Conservation (phyloP, 1,139 yeast species). For the Magnusiomyces fungicola region DNA sequence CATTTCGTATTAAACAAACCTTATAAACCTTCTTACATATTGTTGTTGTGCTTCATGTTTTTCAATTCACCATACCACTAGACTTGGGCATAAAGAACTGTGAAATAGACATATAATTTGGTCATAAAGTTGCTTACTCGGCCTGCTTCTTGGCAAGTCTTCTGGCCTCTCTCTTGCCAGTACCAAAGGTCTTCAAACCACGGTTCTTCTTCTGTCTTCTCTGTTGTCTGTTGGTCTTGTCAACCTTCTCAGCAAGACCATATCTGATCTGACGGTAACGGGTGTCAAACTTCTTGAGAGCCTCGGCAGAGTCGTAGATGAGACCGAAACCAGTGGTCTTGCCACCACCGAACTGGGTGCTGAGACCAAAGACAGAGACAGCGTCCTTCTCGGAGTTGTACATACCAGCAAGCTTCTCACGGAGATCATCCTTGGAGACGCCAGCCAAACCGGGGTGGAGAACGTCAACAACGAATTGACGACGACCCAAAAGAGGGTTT, state of each 20-base stretch:
- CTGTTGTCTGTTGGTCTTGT: constrained; percentile 99
- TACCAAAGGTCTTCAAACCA: constrained; percentile 98
- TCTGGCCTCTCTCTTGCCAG: constrained; percentile 92
- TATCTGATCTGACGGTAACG: constrained; percentile 98
- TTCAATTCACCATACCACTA: too few species aligned
- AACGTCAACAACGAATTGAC: constrained; percentile 99
- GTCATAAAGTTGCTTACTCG: constrained; percentile 7
- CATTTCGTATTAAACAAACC: too few species aligned
- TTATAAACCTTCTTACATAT: background rate
- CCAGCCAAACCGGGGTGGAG: constrained; percentile 99
- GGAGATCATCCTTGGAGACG: constrained; percentile 98
- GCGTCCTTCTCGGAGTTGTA: constrained; percentile 99
- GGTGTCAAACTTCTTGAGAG: constrained; percentile 98
- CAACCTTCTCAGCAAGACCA: constrained; percentile 94
- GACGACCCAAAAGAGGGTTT: constrained; percentile 99
- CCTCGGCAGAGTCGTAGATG: constrained; percentile 96
- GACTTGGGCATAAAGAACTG: background rate
- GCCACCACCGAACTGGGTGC: constrained; percentile 99
- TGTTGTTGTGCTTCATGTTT: background rate
- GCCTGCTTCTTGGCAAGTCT: constrained; percentile 19
- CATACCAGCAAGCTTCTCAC: constrained; percentile 92
- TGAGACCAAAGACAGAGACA: constrained; percentile 98
- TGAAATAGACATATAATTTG: constrained; percentile 4
- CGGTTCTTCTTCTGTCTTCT: constrained; percentile 99
- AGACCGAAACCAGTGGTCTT: constrained; percentile 99